These are phyloP conservation scores for Graphiopsis chlorocephala DNA, from an alignment of 2,329 filamentous ascomycete genomes.

Conservation along the genomic window DNA sequence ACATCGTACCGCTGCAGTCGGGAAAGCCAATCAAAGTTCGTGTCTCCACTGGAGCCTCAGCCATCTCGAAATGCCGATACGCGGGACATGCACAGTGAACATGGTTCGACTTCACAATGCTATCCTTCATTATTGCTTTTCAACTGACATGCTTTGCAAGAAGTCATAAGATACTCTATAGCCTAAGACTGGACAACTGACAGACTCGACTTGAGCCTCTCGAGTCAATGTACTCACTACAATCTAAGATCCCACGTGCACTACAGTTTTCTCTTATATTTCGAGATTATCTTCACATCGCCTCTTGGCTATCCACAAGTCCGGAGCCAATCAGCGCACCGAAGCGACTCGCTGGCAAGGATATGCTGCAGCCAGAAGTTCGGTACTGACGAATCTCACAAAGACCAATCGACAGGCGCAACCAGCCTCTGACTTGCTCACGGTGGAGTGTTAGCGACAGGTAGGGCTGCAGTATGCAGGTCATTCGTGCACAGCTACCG, in stretches of 20 bases:
- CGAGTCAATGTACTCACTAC: background rate
- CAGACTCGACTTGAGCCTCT: background rate
- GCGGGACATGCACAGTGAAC: background rate
- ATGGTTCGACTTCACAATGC: background rate
- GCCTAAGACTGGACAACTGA: background rate
- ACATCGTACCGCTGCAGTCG: background rate
- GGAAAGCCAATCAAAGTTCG: conserved; percentile 8
- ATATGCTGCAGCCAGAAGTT: conserved; percentile 3
- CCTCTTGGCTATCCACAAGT: background rate
- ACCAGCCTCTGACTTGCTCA: background rate
- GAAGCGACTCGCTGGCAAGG: background rate
- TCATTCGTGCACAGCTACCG: conserved; percentile 11
- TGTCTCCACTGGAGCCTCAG: background rate
- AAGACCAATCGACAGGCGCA: conserved; percentile 4
- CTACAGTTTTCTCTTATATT: background rate
- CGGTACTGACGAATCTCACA: conserved; percentile 3
- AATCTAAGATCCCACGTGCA: background rate
- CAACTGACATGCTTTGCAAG: background rate
- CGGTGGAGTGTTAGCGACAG: conserved; percentile 1
- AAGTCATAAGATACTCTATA: background rate
- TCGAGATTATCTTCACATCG: background rate
- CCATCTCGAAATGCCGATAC: background rate
- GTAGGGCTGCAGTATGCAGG: conserved; percentile 17
- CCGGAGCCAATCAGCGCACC: background rate
- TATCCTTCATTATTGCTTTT: background rate